phyloP scores from a whole-genome alignment of 805 yeast genomes.

The Candida tibetensis region DNA sequence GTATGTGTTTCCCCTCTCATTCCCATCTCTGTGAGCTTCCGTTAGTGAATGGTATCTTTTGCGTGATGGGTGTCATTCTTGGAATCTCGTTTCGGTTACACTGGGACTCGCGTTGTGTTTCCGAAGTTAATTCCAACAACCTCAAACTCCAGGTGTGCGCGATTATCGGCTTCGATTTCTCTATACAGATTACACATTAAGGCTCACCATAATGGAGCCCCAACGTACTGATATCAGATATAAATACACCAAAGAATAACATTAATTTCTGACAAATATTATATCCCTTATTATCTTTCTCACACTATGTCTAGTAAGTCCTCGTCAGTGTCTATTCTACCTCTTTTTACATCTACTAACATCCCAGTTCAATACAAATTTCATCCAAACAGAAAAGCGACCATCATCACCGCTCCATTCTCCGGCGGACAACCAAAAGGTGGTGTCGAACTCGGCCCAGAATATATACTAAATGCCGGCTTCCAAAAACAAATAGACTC shows the following conservation, averaged over 20 bases:
- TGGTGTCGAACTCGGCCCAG: constrained; percentile 96
- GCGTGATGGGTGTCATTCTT: no score
- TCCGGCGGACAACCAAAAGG: constrained; percentile 93
- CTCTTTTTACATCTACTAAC: constrained; percentile 4
- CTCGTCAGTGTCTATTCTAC: no score
- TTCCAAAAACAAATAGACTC: constrained; percentile 57
- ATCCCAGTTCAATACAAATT: constrained; percentile 48
- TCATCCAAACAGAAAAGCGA: constrained; percentile 52
- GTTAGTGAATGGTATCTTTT: neutral
- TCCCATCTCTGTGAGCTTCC: neutral
- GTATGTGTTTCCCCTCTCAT: no score
- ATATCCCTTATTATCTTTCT: neutral
- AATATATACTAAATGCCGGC: constrained; percentile 70
- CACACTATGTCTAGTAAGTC: constrained; percentile 8
- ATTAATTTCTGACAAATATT: neutral
- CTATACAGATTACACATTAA: neutral
- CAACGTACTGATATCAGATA: neutral
- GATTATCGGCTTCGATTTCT: neutral
- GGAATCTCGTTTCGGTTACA: no score
- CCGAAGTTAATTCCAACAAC: no score
- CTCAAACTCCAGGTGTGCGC: constrained; percentile 1
- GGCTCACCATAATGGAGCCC: no score
- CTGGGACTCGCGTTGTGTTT: no score
- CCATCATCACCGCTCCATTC: constrained; percentile 88
- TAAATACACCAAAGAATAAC: neutral